These are phyloP conservation scores for Trapa incisa DNA, from an alignment of 345 rosid species.

Conservation along the genomic window DNA sequence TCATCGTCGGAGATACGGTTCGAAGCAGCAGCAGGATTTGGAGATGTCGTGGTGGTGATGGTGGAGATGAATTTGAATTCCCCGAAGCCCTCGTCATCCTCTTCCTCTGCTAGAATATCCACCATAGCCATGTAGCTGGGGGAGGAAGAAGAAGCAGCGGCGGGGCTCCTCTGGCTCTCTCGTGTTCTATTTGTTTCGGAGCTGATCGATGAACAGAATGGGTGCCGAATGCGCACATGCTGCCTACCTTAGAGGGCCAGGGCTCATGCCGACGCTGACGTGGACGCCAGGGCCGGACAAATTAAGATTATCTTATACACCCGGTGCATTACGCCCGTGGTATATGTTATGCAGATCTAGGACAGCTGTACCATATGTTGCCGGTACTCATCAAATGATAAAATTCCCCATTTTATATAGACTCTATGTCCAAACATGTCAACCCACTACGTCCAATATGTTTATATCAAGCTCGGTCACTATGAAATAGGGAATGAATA, in stretches of 20 bases:
- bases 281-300: background rate
- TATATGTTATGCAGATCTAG: background rate
- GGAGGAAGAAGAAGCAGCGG: background rate
- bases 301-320: background rate
- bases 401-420: no score
- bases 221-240: background rate
- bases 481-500: no score
- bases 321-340: background rate
- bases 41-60: conserved; percentile 23
- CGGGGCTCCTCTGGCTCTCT: background rate
- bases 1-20: conserved; percentile 30
- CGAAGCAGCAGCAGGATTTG: conserved; percentile 8
- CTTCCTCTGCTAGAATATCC: conserved; percentile 17
- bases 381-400: no score
- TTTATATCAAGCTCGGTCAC: no score
- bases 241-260: background rate
- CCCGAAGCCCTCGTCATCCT: conserved; percentile 39
- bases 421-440: no score
- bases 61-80: conserved; percentile 31
- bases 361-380: background rate
- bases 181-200: background rate
- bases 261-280: background rate
- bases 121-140: conserved; percentile 6
- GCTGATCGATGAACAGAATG: background rate
- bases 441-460: no score